Conservation (phyloP, 148 eudicot genomes). For the Vaccinium myrtillus region DNA sequence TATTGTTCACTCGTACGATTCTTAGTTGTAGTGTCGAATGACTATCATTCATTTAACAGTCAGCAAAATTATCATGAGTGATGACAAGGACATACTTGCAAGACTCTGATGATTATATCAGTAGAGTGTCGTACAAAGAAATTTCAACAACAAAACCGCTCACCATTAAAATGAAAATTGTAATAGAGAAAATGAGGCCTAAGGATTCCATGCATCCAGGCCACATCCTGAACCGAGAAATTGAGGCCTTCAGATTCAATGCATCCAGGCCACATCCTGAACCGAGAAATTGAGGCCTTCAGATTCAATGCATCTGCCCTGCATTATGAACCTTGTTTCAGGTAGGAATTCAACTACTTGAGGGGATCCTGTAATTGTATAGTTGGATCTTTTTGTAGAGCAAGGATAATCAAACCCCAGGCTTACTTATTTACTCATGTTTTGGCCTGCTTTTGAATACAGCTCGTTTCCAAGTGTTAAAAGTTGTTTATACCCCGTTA, state of each 20-base stretch:
- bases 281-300: background rate
- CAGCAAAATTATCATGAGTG: background rate
- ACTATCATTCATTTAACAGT: background rate
- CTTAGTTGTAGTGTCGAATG: background rate
- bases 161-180: background rate
- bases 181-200: background rate
- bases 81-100: background rate
- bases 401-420: background rate
- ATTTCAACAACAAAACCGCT: background rate
- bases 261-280: background rate
- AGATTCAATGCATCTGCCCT: background rate
- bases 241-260: background rate
- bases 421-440: background rate
- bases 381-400: background rate
- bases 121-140: background rate
- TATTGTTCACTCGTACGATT: background rate
- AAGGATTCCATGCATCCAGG: background rate
- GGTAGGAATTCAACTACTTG: background rate
- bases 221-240: conserved; percentile 1
- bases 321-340: background rate
- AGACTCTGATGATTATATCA: background rate
- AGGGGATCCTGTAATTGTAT: background rate
- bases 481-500: background rate
- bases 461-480: background rate
- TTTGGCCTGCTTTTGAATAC: conserved; percentile 11